Conservation (phyloP, 75 land plant genomes). For the Picea sitchensis region DNA sequence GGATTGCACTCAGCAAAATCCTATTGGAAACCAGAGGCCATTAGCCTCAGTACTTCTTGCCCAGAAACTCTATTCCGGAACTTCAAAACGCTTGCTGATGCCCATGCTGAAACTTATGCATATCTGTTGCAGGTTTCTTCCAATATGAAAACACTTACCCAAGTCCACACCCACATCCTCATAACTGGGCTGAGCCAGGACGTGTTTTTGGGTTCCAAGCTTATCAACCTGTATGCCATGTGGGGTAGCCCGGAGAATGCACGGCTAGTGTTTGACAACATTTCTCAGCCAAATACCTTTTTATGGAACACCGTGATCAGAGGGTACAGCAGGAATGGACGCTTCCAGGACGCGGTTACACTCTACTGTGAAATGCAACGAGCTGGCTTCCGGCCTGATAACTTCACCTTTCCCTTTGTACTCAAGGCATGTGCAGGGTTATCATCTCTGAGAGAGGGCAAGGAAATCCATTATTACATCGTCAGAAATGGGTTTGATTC, state of each 20-base stretch:
- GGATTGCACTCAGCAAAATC: too few relatives aligned
- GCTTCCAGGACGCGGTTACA: slow-evolving; percentile 18
- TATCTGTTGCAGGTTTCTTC: background rate
- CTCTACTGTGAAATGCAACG: slow-evolving; percentile 19
- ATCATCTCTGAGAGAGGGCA: slow-evolving; percentile 14
- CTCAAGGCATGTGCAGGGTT: slow-evolving; percentile 24
- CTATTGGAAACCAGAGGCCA: too few relatives aligned
- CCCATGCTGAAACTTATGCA: background rate
- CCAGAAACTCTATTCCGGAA: too few relatives aligned
- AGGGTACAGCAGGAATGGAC: slow-evolving; percentile 24
- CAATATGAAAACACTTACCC: background rate
- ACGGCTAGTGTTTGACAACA: slow-evolving; percentile 1
- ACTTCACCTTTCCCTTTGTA: slow-evolving; percentile 25
- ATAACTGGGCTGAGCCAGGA: background rate
- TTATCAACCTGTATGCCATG: background rate
- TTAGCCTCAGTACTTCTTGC: too few relatives aligned
- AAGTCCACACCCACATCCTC: background rate
- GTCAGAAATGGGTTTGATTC: slow-evolving; percentile 19
- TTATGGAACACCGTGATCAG: slow-evolving; percentile 36
- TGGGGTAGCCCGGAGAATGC: background rate
- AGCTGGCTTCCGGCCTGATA: slow-evolving; percentile 20
- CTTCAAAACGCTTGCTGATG: too few relatives aligned
- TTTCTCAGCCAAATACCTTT: slow-evolving; percentile 14
- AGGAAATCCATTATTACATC: slow-evolving; percentile 16
- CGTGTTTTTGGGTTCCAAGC: slow-evolving; percentile 9